These are phyloP conservation scores for Coprinopsis sp. DNA, from an alignment of 768 basidiomycete genomes.

Conservation along the genomic window DNA sequence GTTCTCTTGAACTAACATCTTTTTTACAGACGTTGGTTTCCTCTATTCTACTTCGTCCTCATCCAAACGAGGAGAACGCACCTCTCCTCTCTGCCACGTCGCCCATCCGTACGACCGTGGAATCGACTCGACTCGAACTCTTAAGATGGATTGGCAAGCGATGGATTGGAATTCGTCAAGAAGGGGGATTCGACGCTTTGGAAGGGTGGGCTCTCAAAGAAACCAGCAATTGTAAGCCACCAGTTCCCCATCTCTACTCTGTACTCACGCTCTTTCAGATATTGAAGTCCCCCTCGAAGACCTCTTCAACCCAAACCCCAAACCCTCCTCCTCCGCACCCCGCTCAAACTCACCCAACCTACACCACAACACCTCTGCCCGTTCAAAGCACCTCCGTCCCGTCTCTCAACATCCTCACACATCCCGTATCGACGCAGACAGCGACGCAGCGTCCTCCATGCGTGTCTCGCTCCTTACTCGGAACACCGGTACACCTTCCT, in stretches of 20 bases:
- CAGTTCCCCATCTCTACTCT: no score
- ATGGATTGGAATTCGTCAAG: no score
- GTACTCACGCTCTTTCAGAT: constrained; percentile 37
- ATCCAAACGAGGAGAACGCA: constrained; percentile 50
- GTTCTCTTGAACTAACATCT: neutral
- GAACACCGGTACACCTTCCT: constrained; percentile 14
- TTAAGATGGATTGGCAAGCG: no score
- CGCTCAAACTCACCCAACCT: constrained; percentile 11
- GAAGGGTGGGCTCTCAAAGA: no score
- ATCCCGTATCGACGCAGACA: constrained; percentile 34
- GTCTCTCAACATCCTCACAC: constrained; percentile 29
- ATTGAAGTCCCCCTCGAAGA: constrained; percentile 79
- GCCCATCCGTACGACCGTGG: constrained; percentile 65
- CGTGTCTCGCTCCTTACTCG: constrained; percentile 40
- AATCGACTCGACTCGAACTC: constrained; percentile 66
- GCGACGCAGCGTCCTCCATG: constrained; percentile 40
- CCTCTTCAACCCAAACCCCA: constrained; percentile 46
- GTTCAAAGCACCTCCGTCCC: constrained; percentile 20
- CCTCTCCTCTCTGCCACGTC: constrained; percentile 70
- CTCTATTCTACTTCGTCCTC: constrained; percentile 63
- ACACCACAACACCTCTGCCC: constrained; percentile 4
- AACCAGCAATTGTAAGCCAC: no score
- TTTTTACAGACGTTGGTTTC: constrained; percentile 61
- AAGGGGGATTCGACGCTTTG: no score
- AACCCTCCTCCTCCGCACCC: constrained; percentile 10